Conservation (phyloP, 306 rosid species). For the Acacia confusa region DNA sequence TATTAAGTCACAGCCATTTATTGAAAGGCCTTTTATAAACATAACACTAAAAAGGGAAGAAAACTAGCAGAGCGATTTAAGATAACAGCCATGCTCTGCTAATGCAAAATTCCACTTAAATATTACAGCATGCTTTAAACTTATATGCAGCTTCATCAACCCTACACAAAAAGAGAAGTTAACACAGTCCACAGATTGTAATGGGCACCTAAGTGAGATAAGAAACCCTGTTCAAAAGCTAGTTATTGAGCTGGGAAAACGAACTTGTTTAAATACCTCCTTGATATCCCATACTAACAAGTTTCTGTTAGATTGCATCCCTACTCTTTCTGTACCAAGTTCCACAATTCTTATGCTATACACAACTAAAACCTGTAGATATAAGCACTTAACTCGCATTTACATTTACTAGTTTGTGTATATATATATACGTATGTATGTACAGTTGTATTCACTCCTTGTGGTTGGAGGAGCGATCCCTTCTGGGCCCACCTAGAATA, state of each 20-base stretch:
- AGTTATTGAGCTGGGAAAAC: neutral
- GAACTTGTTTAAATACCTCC: neutral
- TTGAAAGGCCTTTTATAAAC: neutral
- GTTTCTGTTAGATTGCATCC: neutral
- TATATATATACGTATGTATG: neutral
- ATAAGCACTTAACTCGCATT: constrained; percentile 3
- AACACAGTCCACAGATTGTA: neutral
- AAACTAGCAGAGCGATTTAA: neutral
- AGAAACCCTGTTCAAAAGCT: neutral
- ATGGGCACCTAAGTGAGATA: neutral
- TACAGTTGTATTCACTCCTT: constrained; percentile 53
- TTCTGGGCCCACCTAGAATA: constrained; percentile 83
- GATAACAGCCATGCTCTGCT: constrained; percentile 2
- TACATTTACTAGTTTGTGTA: neutral
- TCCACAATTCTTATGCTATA: neutral
- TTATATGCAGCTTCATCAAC: neutral
- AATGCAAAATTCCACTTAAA: neutral
- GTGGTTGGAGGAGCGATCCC: constrained; percentile 61
- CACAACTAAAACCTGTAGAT: neutral
- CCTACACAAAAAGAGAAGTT: neutral
- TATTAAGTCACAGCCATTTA: neutral
- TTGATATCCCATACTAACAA: too few species aligned
- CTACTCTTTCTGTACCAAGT: neutral
- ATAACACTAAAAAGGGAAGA: neutral
- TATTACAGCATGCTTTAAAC: constrained; percentile 5